Conservation (phyloP, 179 eudicot species). For the Nepenthes alata region DNA sequence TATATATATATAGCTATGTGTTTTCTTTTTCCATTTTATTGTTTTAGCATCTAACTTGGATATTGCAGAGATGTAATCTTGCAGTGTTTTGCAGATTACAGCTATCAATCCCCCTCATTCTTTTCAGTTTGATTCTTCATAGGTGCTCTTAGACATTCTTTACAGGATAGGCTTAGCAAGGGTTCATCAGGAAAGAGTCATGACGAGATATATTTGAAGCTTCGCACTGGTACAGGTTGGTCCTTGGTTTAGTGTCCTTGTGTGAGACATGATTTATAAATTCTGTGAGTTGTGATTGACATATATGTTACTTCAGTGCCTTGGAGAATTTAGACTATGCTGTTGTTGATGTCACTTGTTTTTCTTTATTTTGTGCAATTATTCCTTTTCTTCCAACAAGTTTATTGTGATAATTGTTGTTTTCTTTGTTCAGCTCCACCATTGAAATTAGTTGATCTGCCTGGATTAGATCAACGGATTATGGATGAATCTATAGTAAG, state of each 20-base stretch:
- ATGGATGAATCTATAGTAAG: constrained; percentile 86
- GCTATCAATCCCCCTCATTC: background rate
- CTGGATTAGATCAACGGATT: constrained; percentile 89
- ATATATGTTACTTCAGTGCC: too few species aligned
- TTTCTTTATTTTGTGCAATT: background rate
- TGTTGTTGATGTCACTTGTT: too few species aligned
- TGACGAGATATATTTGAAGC: constrained; percentile 85
- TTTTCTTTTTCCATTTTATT: background rate
- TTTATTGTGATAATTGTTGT: background rate
- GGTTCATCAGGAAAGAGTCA: constrained; percentile 62
- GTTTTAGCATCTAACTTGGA: background rate
- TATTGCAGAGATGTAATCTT: background rate
- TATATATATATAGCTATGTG: background rate
- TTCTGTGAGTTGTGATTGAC: background rate
- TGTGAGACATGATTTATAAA: background rate
- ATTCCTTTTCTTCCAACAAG: background rate
- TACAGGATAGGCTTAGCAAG: constrained; percentile 95
- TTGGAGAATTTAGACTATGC: too few species aligned
- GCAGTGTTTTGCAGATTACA: background rate
- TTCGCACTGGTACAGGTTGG: constrained; percentile 89
- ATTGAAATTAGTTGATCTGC: constrained; percentile 81
- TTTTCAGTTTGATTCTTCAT: constrained; percentile 16
- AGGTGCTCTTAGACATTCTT: constrained; percentile 98
- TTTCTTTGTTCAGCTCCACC: constrained; percentile 64
- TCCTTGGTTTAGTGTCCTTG: background rate